Evolutionary conservation across 768 basidiomycete species (phyloP), one percentile per base, ranked within the genome.

Genomic region (Suillus placidus): DNA sequence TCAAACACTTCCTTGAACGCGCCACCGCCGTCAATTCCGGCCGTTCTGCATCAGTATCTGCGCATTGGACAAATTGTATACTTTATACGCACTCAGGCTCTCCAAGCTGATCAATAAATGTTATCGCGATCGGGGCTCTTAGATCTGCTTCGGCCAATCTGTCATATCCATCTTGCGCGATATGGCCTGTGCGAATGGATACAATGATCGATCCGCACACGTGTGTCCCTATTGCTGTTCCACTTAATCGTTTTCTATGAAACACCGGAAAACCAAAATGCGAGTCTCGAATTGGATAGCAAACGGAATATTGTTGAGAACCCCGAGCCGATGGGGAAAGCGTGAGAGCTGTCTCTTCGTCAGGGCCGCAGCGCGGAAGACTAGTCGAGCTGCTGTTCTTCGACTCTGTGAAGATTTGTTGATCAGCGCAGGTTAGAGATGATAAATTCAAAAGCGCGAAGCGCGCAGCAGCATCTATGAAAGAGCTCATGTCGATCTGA

Each of bases 1-100:
- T 99, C 95, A 67, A 99, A 99, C 0, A 93, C 97, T 74, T 99
- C 97, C 75, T 99, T 99, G 83, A 97, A 99, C 6, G 98, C 89
- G 0, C 97, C 97, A 3, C 97, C 96, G 2, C 97, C 96, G 68
- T 98, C 97, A 38, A 99, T 97, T 0, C 96, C 97, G 20, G 90
- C 88, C 75, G 38, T 4, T 5, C 8, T 13, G n/a, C 10, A 51
- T 74, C 16, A 73, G 57, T 13, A 60, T 34, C 52, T 23, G 9
- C 20, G 10, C 23, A 18, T 34, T 20, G 5, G 32, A 9, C 20
- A n/a, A n/a, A n/a, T 55, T 7, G 34, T 9, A 35, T 60, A 32
- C 57, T 64, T 16, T 42, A 38, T 13, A 81, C 90, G 76, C 72
- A 95, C 93, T 97, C 93, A 69, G 87, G 87, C 68, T 89, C 83